A percentile compares a stretch with the other conserved stretches of the same genome.
phyloP scores from a whole-genome alignment of 1,284 basidiomycete species.

The Mycosarcoma maydis region DNA sequence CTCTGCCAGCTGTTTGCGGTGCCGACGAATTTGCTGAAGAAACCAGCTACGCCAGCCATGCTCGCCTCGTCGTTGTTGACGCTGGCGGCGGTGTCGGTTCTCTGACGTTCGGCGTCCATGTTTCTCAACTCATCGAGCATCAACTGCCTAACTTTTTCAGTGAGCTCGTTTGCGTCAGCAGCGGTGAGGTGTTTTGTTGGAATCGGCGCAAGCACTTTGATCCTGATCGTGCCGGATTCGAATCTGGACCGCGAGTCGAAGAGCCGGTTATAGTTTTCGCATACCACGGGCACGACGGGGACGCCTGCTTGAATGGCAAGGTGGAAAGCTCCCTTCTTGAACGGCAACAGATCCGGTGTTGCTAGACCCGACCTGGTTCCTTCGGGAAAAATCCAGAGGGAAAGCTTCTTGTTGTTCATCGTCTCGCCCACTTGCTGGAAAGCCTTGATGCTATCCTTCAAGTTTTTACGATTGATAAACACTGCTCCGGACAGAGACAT shows the following conservation, averaged over 20 bases:
- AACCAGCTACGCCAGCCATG: conserved; percentile 37
- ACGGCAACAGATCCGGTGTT: conserved; percentile 72
- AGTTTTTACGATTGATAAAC: conserved; percentile 89
- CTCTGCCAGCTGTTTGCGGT: conserved; percentile 12
- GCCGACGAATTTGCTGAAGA: conserved; percentile 36
- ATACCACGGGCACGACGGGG: conserved; percentile 84
- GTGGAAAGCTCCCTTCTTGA: conserved; percentile 99
- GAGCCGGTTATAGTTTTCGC: conserved; percentile 90
- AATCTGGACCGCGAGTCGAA: conserved; percentile 80
- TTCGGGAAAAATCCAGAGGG: conserved; percentile 67
- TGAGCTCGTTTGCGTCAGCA: conserved; percentile 75
- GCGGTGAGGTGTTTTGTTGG: conserved; percentile 76
- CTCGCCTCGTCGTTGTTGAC: conserved; percentile 14
- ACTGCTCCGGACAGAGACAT: conserved; percentile 89
- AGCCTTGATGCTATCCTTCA: conserved; percentile 77
- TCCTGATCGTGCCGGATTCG: conserved; percentile 67
- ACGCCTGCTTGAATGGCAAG: conserved; percentile 84
- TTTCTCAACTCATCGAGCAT: conserved; percentile 48
- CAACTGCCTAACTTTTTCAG: conserved; percentile 71
- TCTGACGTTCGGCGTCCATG: conserved; percentile 49
- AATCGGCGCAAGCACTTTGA: conserved; percentile 79
- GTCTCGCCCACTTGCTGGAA: conserved; percentile 80
- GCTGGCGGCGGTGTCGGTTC: conserved; percentile 3
- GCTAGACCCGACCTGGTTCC: conserved; percentile 70
- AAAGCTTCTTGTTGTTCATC: conserved; percentile 76